Percentiles rank a stretch among this genome's conserved stretches.
Evolutionary conservation across 371 early-diverging fungal genomes (phyloP).

Genomic region (Dinochytrium kinnereticum): DNA sequence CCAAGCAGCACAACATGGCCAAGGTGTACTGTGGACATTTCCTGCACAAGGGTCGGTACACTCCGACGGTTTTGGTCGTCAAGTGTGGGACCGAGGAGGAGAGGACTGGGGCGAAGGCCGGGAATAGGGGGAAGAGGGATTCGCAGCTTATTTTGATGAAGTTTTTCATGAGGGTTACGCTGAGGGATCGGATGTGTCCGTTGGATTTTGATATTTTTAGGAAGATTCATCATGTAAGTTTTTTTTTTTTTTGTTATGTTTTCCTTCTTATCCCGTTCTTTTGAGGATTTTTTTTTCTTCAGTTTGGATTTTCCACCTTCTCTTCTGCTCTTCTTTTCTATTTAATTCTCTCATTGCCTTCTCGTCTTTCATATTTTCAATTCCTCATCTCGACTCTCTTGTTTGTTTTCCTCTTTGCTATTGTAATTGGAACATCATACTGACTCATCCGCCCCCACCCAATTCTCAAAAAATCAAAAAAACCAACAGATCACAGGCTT

Average conservation of each 20-base stretch:
- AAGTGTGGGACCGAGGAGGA: slow-evolving; percentile 13
- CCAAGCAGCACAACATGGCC: slow-evolving; percentile 87
- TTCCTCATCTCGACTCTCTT: neutral
- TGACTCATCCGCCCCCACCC: too few relatives aligned
- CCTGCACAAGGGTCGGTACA: slow-evolving; percentile 3
- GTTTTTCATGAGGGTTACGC: slow-evolving; percentile 91
- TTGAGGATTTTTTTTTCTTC: neutral
- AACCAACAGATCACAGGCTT: slow-evolving; percentile 61
- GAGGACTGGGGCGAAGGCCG: slow-evolving; percentile 62
- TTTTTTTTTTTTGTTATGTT: neutral
- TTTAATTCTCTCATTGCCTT: neutral
- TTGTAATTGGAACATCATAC: too few relatives aligned
- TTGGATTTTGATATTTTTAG: slow-evolving; percentile 92
- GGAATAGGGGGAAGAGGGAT: slow-evolving; percentile 99
- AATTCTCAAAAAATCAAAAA: too few relatives aligned
- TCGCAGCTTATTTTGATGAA: slow-evolving; percentile 97
- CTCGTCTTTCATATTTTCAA: neutral
- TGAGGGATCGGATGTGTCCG: slow-evolving; percentile 91
- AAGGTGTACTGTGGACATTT: slow-evolving; percentile 95
- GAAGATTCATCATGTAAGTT: slow-evolving; percentile 65
- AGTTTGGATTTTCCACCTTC: neutral
- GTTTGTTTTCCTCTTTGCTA: too few relatives aligned
- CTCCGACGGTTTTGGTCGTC: slow-evolving; percentile 13
- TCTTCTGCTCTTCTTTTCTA: neutral
- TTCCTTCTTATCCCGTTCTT: neutral